Conservation (phyloP, 2,329 filamentous ascomycete genomes). For the Aspergillus fumigatus region DNA sequence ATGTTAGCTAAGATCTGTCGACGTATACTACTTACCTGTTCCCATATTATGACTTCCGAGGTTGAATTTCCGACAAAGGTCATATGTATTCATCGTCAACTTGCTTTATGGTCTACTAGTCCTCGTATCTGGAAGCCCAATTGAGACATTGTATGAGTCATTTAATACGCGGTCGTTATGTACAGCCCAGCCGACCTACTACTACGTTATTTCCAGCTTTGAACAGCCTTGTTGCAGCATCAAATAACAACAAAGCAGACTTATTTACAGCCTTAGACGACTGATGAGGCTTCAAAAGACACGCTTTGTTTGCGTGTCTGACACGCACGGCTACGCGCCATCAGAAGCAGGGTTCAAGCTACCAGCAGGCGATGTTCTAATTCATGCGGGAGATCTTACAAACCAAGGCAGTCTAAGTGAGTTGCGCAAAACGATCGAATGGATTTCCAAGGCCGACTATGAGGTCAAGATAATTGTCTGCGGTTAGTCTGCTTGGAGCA, state of each 20-base stretch:
- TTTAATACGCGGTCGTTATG: not conserved
- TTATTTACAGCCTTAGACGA: not conserved
- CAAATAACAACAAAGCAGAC: not conserved
- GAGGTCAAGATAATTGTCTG: conserved; percentile 53
- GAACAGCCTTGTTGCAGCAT: not conserved
- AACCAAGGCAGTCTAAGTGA: conserved; percentile 52
- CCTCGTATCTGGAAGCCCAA: not conserved
- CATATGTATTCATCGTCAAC: not conserved
- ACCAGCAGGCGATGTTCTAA: conserved; percentile 53
- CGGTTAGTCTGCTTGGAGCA: conserved; percentile 34
- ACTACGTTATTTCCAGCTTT: not conserved
- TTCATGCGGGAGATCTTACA: conserved; percentile 57
- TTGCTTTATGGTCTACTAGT: not conserved
- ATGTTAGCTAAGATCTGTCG: not conserved
- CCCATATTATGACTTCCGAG: not conserved
- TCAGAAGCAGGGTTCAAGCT: conserved; percentile 46
- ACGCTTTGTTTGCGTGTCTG: conserved; percentile 56
- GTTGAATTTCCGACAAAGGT: not conserved
- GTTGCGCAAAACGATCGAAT: conserved; percentile 48
- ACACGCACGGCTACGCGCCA: conserved; percentile 53
- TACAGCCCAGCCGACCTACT: not conserved
- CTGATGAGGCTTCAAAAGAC: conserved; percentile 36
- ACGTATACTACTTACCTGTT: too few relatives aligned
- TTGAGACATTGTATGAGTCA: not conserved
- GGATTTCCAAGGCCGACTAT: conserved; percentile 51